phyloP scores from a whole-genome alignment of 2,329 filamentous ascomycete species.

The Emergomyces orientalis region DNA sequence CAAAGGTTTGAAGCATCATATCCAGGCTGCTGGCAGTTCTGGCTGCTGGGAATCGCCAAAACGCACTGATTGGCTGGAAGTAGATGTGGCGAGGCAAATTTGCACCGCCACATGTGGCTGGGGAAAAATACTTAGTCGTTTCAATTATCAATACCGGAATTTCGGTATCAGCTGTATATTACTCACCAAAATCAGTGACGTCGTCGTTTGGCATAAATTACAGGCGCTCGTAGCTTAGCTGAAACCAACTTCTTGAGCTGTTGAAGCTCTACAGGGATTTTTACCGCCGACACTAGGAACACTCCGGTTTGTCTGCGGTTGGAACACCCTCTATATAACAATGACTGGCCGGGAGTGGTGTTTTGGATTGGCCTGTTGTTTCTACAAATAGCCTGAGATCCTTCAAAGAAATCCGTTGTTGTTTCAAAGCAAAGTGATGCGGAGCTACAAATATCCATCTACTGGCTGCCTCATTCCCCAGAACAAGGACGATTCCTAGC shows the following conservation, averaged over 20 bases:
- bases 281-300: neutral
- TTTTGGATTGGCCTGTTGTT: neutral
- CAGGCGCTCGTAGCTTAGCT: neutral
- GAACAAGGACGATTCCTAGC: neutral
- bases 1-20: neutral
- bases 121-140: too few relatives aligned
- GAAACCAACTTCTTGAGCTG: neutral
- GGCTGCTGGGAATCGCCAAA: neutral
- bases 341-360: constrained; percentile 2
- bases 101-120: constrained; percentile 7
- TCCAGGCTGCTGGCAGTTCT: neutral
- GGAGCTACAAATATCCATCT: neutral
- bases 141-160: neutral
- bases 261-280: neutral
- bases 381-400: constrained; percentile 2
- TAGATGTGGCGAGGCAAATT: neutral
- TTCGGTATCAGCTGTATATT: neutral
- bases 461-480: neutral
- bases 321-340: neutral
- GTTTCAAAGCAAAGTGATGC: neutral
- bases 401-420: constrained; percentile 1
- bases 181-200: neutral
- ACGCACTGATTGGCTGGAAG: neutral
- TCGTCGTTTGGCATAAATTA: neutral
- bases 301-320: neutral